Evolutionary conservation across 2,329 filamentous ascomycete genomes (phyloP).

Genomic region (Didymella keratinophila): DNA sequence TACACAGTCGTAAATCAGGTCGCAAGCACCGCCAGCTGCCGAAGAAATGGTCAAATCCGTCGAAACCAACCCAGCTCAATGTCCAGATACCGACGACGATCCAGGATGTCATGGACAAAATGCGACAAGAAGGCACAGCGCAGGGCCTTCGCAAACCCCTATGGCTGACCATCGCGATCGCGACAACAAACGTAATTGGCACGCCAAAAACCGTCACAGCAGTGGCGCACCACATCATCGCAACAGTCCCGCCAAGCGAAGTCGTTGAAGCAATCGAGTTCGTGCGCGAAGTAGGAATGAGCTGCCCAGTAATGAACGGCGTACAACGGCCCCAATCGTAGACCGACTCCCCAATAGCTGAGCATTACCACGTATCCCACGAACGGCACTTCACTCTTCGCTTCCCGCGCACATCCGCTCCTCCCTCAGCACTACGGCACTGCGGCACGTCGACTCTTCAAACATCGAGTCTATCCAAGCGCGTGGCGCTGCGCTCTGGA

Average conservation of each 20-base stretch:
- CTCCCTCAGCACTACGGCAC: neutral
- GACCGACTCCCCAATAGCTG: neutral
- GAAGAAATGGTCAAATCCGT: neutral
- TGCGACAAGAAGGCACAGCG: neutral
- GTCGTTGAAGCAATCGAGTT: slow-evolving; percentile 66
- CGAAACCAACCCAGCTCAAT: neutral
- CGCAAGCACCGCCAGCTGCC: neutral
- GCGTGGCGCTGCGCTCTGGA: neutral
- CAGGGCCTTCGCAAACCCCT: neutral
- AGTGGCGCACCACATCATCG: neutral
- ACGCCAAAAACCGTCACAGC: neutral
- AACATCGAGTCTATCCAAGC: neutral
- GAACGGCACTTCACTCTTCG: neutral
- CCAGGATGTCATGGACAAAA: neutral
- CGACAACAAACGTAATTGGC: neutral
- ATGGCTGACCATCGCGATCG: neutral
- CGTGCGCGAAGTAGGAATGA: slow-evolving; percentile 75
- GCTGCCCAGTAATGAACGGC: slow-evolving; percentile 79
- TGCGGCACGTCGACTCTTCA: neutral
- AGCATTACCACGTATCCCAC: neutral
- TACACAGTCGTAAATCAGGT: neutral
- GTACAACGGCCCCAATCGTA: slow-evolving; percentile 20
- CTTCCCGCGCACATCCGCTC: neutral
- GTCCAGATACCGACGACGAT: neutral
- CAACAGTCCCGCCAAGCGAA: slow-evolving; percentile 21